Base-by-base conservation (phyloP, 1,284 basidiomycete species). In the Coriolopsis trogii region DNA sequence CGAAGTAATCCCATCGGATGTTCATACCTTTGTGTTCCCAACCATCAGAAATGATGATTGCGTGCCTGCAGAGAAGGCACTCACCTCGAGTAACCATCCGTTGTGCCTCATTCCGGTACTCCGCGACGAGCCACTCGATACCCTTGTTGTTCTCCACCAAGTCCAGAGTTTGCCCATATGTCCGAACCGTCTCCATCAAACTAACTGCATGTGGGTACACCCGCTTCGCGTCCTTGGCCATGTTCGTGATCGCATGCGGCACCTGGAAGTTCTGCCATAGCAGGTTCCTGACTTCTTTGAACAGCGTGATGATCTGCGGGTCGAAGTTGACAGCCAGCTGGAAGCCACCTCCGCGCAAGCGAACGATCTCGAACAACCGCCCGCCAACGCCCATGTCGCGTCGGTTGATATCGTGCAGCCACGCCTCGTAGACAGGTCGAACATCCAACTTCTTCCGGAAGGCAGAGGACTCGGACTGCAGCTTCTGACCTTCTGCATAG, bases 141-240 rank as follows among this genome's bases (percentile, higher is more conserved):
- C 89, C 92, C 62, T 89, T 89, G 66, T 96, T 93, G 39, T 81
- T 80, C 66, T 95, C 89, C 60, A 98, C 87, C 61, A 97, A 74
- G 63, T 93, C 91, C 65, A 95, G 74, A 0, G 93, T 97, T 76
- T 98, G 96, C 15, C 91, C 91, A 72, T 98, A 98, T 20, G 94
- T 98, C 64, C 95, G 78, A 12, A 98, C 93, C 0, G 95, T 96
- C 77, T 99, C 95, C 95, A 98, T 98, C 69, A 99, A 74, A 67
- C 93, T 95, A 55, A 98, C 96, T 2, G 97, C 97, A 75, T 98
- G 94, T 0, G 96, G 95, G 68, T 99, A 98, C 41, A 99, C 94
- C 60, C 95, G 79, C 76, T 98, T 98, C 57, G 95, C 95, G 63
- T 99, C 95, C 73, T 97, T 98, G 36, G 97, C 96, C 78, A 97